Evolutionary conservation across 73 alveolate genomes (phyloP).

Genomic region (Tetrahymena borealis): DNA sequence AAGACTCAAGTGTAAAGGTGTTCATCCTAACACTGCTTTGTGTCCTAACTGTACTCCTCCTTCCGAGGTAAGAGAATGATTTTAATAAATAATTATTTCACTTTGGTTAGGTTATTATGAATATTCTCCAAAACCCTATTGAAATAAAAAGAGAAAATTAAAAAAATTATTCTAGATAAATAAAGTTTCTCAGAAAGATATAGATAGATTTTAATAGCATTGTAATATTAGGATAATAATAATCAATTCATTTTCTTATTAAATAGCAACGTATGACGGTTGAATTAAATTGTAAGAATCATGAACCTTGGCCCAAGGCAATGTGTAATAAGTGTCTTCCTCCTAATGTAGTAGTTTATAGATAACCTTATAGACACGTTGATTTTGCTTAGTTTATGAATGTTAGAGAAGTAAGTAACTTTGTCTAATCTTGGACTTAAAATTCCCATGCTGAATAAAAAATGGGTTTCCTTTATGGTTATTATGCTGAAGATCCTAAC

Average conservation of each 20-base stretch:
- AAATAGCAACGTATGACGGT: slow-evolving; percentile 67
- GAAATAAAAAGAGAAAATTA: too few relatives aligned
- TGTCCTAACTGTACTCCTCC: slow-evolving; percentile 96
- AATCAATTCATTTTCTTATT: too few relatives aligned
- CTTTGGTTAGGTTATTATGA: too few relatives aligned
- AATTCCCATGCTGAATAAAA: slow-evolving; percentile 79
- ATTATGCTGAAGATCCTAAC: slow-evolving; percentile 96
- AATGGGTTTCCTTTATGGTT: slow-evolving; percentile 96
- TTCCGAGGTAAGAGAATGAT: slow-evolving; percentile 24
- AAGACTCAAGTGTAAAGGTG: slow-evolving; percentile 87
- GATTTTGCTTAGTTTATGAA: slow-evolving; percentile 95
- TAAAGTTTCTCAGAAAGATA: not conserved
- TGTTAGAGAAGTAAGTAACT: slow-evolving; percentile 79
- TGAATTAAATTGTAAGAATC: slow-evolving; percentile 91
- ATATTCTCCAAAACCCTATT: too few relatives aligned
- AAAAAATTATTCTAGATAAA: not conserved
- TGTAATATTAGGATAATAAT: too few relatives aligned
- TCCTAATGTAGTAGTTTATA: slow-evolving; percentile 86
- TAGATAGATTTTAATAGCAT: too few relatives aligned
- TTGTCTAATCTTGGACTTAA: slow-evolving; percentile 88
- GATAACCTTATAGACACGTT: slow-evolving; percentile 95
- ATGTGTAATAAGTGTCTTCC: slow-evolving; percentile 97
- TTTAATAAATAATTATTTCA: too few relatives aligned
- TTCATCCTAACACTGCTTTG: slow-evolving; percentile 82
- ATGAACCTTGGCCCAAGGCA: slow-evolving; percentile 91